These are phyloP conservation scores for Zymoseptoria tritici DNA, from an alignment of 2,329 filamentous ascomycete species.

Conservation along the genomic window DNA sequence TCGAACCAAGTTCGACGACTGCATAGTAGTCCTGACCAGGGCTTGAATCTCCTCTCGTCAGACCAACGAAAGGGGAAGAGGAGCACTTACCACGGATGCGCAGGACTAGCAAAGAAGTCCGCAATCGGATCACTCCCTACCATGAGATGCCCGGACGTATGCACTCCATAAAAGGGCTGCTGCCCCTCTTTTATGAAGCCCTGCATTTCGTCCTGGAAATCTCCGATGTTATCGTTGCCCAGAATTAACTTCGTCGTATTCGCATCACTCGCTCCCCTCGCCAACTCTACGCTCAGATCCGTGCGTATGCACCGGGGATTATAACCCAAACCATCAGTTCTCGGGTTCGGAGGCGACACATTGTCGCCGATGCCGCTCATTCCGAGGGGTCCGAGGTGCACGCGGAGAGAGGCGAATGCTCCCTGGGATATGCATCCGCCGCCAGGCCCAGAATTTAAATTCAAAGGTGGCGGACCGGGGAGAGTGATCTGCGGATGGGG, in stretches of 20 bases:
- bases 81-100: slow-evolving; percentile 43
- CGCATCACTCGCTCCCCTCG: not conserved
- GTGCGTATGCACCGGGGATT: slow-evolving; percentile 16
- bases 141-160: slow-evolving; percentile 41
- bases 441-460: slow-evolving; percentile 42
- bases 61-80: slow-evolving; percentile 27
- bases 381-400: slow-evolving; percentile 22
- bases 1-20: not conserved
- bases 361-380: slow-evolving; percentile 1
- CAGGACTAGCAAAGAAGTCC: slow-evolving; percentile 38
- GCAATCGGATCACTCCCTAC: slow-evolving; percentile 35
- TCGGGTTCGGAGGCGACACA: slow-evolving; percentile 12
- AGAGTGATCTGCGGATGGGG: not conserved
- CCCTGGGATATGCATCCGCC: slow-evolving; percentile 49
- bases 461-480: slow-evolving; percentile 13
- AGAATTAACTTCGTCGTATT: slow-evolving; percentile 10
- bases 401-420: slow-evolving; percentile 33
- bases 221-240: slow-evolving; percentile 4
- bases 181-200: slow-evolving; percentile 7
- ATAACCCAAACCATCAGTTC: slow-evolving; percentile 16
- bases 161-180: slow-evolving; percentile 16
- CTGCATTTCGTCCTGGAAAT: slow-evolving; percentile 13
- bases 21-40: not conserved
- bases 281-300: slow-evolving; percentile 1
- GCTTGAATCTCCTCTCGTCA: not conserved